Conservation (phyloP, 805 yeast genomes). For the Starmerella bombicola region DNA sequence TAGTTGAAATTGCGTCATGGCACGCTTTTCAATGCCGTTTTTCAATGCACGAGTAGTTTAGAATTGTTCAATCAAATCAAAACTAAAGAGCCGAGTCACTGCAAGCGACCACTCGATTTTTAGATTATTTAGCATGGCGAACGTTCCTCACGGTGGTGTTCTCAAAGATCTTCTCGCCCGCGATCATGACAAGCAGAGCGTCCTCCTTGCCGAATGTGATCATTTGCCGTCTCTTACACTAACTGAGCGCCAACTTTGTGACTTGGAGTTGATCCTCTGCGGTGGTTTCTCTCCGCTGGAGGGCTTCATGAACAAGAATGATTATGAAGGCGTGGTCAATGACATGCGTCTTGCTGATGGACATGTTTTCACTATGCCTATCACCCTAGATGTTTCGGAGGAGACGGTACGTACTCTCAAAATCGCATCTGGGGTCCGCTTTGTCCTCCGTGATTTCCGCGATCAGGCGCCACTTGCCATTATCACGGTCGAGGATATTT, state of each 20-base stretch:
- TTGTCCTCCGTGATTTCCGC: constrained; percentile 68
- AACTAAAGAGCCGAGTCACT: no score
- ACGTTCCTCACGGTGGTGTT: constrained; percentile 81
- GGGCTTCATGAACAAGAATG: constrained; percentile 57
- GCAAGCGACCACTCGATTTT: neutral
- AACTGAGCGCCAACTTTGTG: constrained; percentile 85
- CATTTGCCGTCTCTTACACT: constrained; percentile 37
- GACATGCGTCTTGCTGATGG: constrained; percentile 63
- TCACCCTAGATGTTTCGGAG: constrained; percentile 64
- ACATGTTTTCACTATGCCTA: constrained; percentile 82
- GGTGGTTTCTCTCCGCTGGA: constrained; percentile 89
- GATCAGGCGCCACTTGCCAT: constrained; percentile 71
- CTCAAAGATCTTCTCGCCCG: constrained; percentile 76
- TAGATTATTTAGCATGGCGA: constrained; percentile 28
- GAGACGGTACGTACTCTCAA: constrained; percentile 34
- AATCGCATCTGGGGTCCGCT: constrained; percentile 44
- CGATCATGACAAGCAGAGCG: constrained; percentile 49
- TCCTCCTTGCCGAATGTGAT: constrained; percentile 48
- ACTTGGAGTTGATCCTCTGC: constrained; percentile 75
- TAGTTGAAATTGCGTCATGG: no score
- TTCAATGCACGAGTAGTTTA: neutral
- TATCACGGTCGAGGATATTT: constrained; percentile 64
- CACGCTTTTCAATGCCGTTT: neutral
- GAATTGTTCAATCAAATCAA: no score
- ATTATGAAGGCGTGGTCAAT: constrained; percentile 55